Conservation (phyloP, 352 stramenopile genomes). For the Phytophthora crassamura region DNA sequence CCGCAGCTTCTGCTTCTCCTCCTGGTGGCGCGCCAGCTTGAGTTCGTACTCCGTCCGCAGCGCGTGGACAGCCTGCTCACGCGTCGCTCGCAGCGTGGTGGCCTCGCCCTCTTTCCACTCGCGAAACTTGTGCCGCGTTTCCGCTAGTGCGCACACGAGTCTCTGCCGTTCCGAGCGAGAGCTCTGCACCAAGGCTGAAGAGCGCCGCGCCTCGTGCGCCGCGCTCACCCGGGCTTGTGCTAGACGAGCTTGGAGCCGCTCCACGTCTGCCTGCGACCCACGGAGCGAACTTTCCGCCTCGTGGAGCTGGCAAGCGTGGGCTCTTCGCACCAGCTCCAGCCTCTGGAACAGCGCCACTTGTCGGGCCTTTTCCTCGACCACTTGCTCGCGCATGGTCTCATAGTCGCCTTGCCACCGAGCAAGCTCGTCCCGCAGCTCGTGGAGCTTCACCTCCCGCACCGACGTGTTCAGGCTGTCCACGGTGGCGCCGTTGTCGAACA, state of each 20-base stretch:
- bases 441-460: conserved; percentile 30
- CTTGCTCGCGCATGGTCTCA: conserved; percentile 39
- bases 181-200: conserved; percentile 26
- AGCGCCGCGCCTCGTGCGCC: conserved; percentile 37
- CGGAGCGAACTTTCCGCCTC: conserved; percentile 26
- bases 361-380: conserved; percentile 39
- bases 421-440: conserved; percentile 23
- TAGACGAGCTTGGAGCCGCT: conserved; percentile 33
- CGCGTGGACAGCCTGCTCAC: conserved; percentile 63
- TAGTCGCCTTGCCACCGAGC: conserved; percentile 34
- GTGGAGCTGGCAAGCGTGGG: conserved; percentile 26
- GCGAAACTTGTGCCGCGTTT: conserved; percentile 70
- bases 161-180: conserved; percentile 55
- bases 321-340: conserved; percentile 27
- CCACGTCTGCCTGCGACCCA: conserved; percentile 28
- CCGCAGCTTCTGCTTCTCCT: conserved; percentile 75
- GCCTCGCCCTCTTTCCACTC: conserved; percentile 73
- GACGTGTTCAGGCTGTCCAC: conserved; percentile 11
- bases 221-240: conserved; percentile 27
- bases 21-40: conserved; percentile 69
- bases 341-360: conserved; percentile 42
- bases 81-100: conserved; percentile 45
- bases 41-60: conserved; percentile 70
- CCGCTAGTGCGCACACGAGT: conserved; percentile 56
- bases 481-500: conserved; percentile 9